A percentile compares a stretch with the other conserved stretches of the same genome.
Conservation (phyloP, 768 basidiomycete species). For the Udeniomyces megalosporus region DNA sequence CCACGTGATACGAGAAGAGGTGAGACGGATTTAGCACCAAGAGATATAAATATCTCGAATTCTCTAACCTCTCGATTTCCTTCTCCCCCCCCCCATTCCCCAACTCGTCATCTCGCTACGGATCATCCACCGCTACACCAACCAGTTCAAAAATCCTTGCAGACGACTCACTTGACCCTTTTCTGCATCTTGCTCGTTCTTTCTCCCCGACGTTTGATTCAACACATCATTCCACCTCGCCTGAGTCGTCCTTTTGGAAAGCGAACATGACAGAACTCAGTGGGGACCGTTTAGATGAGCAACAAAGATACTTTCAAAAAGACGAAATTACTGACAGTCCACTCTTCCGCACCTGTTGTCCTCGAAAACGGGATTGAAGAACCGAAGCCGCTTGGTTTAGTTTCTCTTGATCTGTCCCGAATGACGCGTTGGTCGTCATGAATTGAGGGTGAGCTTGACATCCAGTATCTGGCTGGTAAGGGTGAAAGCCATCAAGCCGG, state of each 20-base stretch:
- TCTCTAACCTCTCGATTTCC: not conserved
- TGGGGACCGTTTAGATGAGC: not conserved
- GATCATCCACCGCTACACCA: not conserved
- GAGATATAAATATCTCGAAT: too few relatives aligned
- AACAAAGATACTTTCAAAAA: not conserved
- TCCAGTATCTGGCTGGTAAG: too few relatives aligned
- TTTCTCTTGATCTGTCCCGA: too few relatives aligned
- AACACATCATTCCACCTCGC: slow-evolving; percentile 5
- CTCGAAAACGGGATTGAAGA: slow-evolving; percentile 1
- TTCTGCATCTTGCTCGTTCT: not conserved
- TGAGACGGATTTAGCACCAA: too few relatives aligned
- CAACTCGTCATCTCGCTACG: not conserved
- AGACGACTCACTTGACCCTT: slow-evolving; percentile 1
- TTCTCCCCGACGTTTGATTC: not conserved
- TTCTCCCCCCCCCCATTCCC: not conserved
- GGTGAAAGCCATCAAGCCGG: too few relatives aligned
- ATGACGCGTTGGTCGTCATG: too few relatives aligned
- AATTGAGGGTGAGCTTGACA: too few relatives aligned
- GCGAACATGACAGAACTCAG: not conserved
- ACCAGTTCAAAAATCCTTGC: not conserved
- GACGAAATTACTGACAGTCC: not conserved
- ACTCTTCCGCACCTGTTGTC: not conserved
- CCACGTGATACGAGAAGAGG: too few relatives aligned
- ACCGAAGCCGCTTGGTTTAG: not conserved
- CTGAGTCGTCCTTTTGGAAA: not conserved